Conservation (phyloP, 2,329 filamentous ascomycete species). For the Chrysoporthe austroafricana region DNA sequence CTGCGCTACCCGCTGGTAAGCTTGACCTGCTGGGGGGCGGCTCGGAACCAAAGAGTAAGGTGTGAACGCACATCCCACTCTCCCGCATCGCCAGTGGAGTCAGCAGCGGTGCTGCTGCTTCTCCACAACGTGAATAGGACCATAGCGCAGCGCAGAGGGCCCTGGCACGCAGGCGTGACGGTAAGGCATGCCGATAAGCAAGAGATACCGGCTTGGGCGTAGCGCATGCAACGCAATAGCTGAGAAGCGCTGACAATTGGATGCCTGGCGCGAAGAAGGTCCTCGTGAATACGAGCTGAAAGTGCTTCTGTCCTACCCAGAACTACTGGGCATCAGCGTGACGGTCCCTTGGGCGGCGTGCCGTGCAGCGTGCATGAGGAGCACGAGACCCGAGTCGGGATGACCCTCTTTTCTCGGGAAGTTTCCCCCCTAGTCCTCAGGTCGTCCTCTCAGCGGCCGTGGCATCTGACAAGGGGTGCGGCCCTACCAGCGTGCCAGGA, state of each 20-base stretch:
- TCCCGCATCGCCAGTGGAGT: conserved; percentile 1
- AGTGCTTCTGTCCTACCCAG: not conserved
- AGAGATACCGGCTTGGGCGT: not conserved
- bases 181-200: not conserved
- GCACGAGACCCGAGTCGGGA: not conserved
- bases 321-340: not conserved
- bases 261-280: not conserved
- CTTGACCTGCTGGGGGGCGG: not conserved
- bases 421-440: not conserved
- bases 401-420: not conserved
- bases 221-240: not conserved
- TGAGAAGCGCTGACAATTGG: not conserved
- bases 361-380: not conserved
- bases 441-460: not conserved
- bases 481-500: not conserved
- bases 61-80: conserved; percentile 7
- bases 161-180: not conserved
- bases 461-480: not conserved
- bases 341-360: not conserved
- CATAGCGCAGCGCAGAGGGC: not conserved
- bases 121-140: not conserved
- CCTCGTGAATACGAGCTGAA: not conserved
- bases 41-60: conserved; percentile 11
- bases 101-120: not conserved
- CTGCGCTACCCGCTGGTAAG: not conserved